Conservation (phyloP, 495 filamentous ascomycete species). For the Trichodelitschia bisporula region DNA sequence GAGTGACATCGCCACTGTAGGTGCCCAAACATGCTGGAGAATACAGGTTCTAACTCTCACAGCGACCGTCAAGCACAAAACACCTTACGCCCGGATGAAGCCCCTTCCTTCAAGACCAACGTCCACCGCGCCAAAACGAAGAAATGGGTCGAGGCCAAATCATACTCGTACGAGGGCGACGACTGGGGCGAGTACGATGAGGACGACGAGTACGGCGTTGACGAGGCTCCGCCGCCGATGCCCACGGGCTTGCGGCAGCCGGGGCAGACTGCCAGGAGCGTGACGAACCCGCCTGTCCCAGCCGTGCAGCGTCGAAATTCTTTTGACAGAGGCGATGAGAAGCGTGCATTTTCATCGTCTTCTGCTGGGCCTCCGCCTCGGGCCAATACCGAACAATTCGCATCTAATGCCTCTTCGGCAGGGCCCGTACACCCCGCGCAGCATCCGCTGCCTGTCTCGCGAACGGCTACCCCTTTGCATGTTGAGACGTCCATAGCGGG, state of each 20-base stretch:
- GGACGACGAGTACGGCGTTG: conserved; percentile 40
- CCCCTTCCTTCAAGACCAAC: conserved; percentile 47
- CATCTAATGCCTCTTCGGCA: neutral
- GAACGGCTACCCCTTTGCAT: too few relatives aligned
- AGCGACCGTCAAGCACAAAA: too few relatives aligned
- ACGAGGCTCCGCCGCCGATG: conserved; percentile 21
- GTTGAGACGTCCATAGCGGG: too few relatives aligned
- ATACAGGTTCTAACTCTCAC: too few relatives aligned
- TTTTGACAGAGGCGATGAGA: conserved; percentile 25
- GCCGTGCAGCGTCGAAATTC: conserved; percentile 12
- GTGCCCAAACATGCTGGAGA: too few relatives aligned
- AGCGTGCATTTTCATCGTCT: conserved; percentile 14
- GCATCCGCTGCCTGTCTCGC: neutral
- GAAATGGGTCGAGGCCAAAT: conserved; percentile 85
- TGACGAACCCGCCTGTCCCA: conserved; percentile 8
- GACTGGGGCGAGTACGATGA: conserved; percentile 82
- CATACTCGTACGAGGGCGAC: conserved; percentile 70
- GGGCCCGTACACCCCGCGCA: neutral
- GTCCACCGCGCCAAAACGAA: conserved; percentile 77
- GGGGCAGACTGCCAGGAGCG: conserved; percentile 13
- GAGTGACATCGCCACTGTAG: too few relatives aligned
- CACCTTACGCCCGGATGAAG: too few relatives aligned
- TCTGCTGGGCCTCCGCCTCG: conserved; percentile 1
- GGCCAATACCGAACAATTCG: neutral
- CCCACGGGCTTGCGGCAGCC: conserved; percentile 10